Conservation (phyloP, 768 basidiomycete genomes). For the Trichaptum fuscoviolaceum region DNA sequence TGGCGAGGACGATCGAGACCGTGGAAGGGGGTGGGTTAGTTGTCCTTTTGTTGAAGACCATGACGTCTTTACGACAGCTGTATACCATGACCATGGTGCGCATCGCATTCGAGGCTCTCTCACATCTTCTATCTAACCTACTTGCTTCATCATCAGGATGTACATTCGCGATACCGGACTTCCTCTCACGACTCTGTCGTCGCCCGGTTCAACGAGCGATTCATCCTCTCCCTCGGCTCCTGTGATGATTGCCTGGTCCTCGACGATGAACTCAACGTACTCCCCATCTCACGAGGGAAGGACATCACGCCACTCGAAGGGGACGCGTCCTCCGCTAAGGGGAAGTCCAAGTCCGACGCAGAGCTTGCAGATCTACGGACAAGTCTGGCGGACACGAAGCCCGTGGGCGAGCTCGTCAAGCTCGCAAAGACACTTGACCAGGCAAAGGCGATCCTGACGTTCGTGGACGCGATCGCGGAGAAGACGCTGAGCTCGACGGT, state of each 20-base stretch:
- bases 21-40: slow-evolving; percentile 94
- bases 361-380: slow-evolving; percentile 78
- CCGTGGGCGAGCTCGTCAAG: slow-evolving; percentile 83
- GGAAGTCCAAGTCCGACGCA: slow-evolving; percentile 46
- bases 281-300: slow-evolving; percentile 93
- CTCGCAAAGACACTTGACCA: slow-evolving; percentile 92
- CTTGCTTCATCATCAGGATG: slow-evolving; percentile 58
- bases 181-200: slow-evolving; percentile 82
- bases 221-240: slow-evolving; percentile 93
- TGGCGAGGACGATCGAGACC: slow-evolving; percentile 96
- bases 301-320: slow-evolving; percentile 71
- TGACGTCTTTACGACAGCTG: slow-evolving; percentile 87
- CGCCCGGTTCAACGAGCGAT: slow-evolving; percentile 98
- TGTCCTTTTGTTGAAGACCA: slow-evolving; percentile 87
- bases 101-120: slow-evolving; percentile 24
- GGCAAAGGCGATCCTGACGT: slow-evolving; percentile 89
- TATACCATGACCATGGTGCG: slow-evolving; percentile 83
- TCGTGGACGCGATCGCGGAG: slow-evolving; percentile 89
- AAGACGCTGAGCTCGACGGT: slow-evolving; percentile 94
- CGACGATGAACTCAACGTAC: slow-evolving; percentile 96
- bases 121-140: background rate
- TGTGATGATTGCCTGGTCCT: slow-evolving; percentile 90
- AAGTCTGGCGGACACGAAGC: slow-evolving; percentile 74
- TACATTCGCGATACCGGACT: slow-evolving; percentile 91
- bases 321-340: slow-evolving; percentile 28